Conservation (phyloP, 2,329 filamentous ascomycete genomes). For the Trichoderma sp. region DNA sequence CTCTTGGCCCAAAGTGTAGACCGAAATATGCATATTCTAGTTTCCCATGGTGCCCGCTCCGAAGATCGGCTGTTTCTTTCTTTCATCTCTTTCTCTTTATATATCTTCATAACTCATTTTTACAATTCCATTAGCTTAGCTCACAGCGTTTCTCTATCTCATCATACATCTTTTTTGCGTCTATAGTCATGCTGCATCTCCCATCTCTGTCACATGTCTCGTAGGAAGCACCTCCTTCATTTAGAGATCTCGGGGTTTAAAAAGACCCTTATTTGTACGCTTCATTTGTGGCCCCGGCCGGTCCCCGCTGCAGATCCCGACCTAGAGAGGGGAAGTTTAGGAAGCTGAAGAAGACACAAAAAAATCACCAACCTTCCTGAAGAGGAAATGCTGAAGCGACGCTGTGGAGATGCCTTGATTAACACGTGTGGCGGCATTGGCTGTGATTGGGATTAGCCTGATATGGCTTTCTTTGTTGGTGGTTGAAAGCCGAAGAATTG, state of each 20-base stretch:
- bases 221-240: neutral
- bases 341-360: neutral
- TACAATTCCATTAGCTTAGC: neutral
- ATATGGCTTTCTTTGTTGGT: neutral
- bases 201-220: neutral
- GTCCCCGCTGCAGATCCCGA: neutral
- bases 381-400: constrained; percentile 10
- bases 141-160: neutral
- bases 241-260: neutral
- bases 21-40: neutral
- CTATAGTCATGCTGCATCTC: neutral
- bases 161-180: neutral
- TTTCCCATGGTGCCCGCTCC: neutral
- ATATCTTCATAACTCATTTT: too few relatives aligned
- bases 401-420: neutral
- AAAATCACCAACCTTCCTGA: constrained; percentile 8
- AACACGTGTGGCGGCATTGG: neutral
- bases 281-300: neutral
- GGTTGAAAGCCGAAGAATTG: neutral
- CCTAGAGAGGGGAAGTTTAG: neutral
- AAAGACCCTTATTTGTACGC: neutral
- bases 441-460: neutral
- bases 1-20: neutral
- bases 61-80: neutral
- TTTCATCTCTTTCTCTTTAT: neutral